phyloP scores from a whole-genome alignment of 805 yeast species.

The Cyberlindnera sargentensis region DNA sequence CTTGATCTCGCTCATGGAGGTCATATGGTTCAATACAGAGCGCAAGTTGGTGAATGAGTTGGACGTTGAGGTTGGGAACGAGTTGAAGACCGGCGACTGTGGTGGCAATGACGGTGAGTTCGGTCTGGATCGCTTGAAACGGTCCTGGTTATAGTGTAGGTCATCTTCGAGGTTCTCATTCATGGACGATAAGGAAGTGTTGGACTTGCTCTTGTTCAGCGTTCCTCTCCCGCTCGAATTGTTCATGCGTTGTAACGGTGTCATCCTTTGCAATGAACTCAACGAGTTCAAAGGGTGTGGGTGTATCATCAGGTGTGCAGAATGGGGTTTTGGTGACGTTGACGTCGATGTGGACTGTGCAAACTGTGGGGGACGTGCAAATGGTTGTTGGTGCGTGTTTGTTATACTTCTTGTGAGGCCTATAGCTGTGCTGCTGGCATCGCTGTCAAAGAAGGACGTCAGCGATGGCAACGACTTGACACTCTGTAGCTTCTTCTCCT shows the following conservation, averaged over 20 bases:
- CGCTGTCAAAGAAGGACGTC: constrained; percentile 18
- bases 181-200: constrained; percentile 21
- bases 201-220: constrained; percentile 19
- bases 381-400: constrained; percentile 5
- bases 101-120: constrained; percentile 26
- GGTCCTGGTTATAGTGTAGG: constrained; percentile 24
- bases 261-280: constrained; percentile 55
- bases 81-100: constrained; percentile 10
- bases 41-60: constrained; percentile 21
- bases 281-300: constrained; percentile 31
- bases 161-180: constrained; percentile 37
- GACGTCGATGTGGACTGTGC: constrained; percentile 12
- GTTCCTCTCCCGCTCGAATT: background rate
- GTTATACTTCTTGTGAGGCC: background rate
- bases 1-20: no score
- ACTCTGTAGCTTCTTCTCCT: constrained; percentile 22
- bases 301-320: constrained; percentile 15
- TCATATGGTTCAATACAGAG: constrained; percentile 13
- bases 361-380: constrained; percentile 11
- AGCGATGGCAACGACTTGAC: constrained; percentile 24
- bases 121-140: constrained; percentile 33
- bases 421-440: background rate
- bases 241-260: constrained; percentile 36
- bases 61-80: constrained; percentile 13
- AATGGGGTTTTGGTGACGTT: constrained; percentile 16